Conservation (phyloP, 23 red algal genomes). For the Porphyridium purpureum region DNA sequence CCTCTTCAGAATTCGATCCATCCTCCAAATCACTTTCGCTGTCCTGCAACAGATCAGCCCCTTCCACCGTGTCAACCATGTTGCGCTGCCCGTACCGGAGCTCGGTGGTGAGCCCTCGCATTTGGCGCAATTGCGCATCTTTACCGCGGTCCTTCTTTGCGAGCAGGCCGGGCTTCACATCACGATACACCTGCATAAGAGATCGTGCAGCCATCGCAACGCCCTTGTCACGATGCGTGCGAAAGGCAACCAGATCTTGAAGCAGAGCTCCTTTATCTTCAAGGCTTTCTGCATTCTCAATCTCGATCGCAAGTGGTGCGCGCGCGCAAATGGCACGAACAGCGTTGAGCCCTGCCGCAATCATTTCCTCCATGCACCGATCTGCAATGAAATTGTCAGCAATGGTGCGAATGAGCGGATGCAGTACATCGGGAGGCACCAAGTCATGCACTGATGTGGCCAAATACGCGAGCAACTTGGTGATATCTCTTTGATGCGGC, state of each 20-base stretch:
- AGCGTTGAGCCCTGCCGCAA: conserved; percentile 76
- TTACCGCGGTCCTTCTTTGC: conserved; percentile 61
- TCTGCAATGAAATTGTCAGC: conserved; percentile 87
- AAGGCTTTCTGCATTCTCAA: conserved; percentile 13
- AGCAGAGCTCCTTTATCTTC: conserved; percentile 13
- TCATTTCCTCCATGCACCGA: conserved; percentile 36
- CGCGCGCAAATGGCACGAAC: conserved; percentile 72
- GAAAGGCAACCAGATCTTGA: conserved; percentile 61
- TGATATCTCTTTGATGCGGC: conserved; percentile 67
- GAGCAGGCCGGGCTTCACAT: conserved; percentile 48
- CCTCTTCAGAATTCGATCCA: neutral
- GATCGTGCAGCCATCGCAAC: conserved; percentile 84
- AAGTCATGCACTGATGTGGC: conserved; percentile 53
- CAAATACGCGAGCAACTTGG: conserved; percentile 50
- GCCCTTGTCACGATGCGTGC: conserved; percentile 55
- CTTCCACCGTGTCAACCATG: conserved; percentile 20
- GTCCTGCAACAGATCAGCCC: conserved; percentile 24
- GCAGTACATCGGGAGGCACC: conserved; percentile 64
- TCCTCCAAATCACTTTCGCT: conserved; percentile 7
- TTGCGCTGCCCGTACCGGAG: neutral
- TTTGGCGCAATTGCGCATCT: neutral
- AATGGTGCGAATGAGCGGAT: conserved; percentile 58
- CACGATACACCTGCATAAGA: conserved; percentile 63
- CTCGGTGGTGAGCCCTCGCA: neutral
- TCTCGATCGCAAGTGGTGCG: conserved; percentile 62